Conservation (phyloP, 768 basidiomycete species). For the Mycena metata region DNA sequence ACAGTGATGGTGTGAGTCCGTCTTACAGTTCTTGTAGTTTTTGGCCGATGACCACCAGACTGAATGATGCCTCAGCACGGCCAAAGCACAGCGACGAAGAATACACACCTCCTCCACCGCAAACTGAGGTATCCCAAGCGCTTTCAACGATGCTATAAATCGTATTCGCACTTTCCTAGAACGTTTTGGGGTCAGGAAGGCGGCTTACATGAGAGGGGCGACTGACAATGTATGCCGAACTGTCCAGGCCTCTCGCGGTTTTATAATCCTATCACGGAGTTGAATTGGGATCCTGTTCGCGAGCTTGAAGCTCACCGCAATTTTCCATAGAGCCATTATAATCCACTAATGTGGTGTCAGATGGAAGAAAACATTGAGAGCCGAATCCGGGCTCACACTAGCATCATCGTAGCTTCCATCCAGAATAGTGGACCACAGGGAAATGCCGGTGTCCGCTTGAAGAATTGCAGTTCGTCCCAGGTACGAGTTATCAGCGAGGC, state of each 20-base stretch:
- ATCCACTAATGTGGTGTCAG: conserved; percentile 57
- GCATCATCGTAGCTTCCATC: conserved; percentile 68
- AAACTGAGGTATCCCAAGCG: conserved; percentile 61
- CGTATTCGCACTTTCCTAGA: conserved; percentile 57
- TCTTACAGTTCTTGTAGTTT: conserved; percentile 62
- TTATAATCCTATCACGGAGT: conserved; percentile 56
- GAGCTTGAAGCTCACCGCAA: conserved; percentile 41
- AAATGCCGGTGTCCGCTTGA: conserved; percentile 45
- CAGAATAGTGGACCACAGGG: conserved; percentile 59
- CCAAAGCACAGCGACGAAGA: not conserved
- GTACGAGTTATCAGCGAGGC: conserved; percentile 58
- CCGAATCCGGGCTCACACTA: not conserved
- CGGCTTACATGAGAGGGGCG: conserved; percentile 2
- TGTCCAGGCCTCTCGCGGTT: conserved; percentile 52
- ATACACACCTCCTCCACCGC: conserved; percentile 64
- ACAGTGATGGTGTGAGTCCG: not conserved
- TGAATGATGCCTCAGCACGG: conserved; percentile 31
- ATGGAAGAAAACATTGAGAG: conserved; percentile 42
- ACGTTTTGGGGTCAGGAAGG: not conserved
- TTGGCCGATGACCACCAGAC: conserved; percentile 73
- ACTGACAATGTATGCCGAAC: conserved; percentile 47
- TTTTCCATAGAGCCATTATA: conserved; percentile 68
- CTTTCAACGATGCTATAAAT: conserved; percentile 65
- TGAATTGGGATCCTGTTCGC: too few species aligned
- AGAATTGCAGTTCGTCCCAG: conserved; percentile 57